phyloP scores from a whole-genome alignment of 345 rosid genomes.

The Bruguiera parviflora region DNA sequence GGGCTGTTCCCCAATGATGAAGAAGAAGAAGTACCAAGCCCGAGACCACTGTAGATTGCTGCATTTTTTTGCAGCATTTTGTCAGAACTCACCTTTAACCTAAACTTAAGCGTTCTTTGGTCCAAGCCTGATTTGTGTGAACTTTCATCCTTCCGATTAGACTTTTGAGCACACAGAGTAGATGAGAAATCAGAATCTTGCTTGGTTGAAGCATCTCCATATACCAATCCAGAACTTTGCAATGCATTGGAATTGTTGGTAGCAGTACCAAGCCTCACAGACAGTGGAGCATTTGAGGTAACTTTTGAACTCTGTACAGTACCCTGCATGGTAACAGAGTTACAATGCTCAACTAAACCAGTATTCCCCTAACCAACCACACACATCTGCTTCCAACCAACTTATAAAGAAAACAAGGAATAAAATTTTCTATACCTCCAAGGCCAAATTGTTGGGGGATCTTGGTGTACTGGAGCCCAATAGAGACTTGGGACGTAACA shows the following conservation, averaged over 20 bases:
- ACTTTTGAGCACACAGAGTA: slow-evolving; percentile 26
- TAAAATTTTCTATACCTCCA: slow-evolving; percentile 41
- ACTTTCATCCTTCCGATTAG: slow-evolving; percentile 31
- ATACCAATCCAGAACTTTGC: slow-evolving; percentile 18
- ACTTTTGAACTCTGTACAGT: slow-evolving; percentile 39
- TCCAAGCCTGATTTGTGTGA: slow-evolving; percentile 29
- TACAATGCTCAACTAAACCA: slow-evolving; percentile 24
- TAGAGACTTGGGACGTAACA: slow-evolving; percentile 36
- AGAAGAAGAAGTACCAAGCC: slow-evolving; percentile 58
- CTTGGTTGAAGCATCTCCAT: slow-evolving; percentile 31
- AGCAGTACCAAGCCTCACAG: slow-evolving; percentile 21
- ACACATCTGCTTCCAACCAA: slow-evolving; percentile 12
- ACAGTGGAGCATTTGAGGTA: slow-evolving; percentile 25
- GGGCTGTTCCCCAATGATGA: slow-evolving; percentile 43
- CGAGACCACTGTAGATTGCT: slow-evolving; percentile 50
- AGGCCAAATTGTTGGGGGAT: slow-evolving; percentile 31
- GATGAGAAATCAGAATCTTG: slow-evolving; percentile 27
- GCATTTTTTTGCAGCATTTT: slow-evolving; percentile 38
- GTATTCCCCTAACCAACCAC: slow-evolving; percentile 10
- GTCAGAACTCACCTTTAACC: slow-evolving; percentile 59
- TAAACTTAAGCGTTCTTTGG: slow-evolving; percentile 46
- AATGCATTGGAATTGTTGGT: slow-evolving; percentile 12
- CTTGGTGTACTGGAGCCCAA: slow-evolving; percentile 24
- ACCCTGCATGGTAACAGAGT: slow-evolving; percentile 39
- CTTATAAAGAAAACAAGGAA: slow-evolving; percentile 4